phyloP scores from a whole-genome alignment of 176 grass and related monocot species.

The Hordeum vulgare region DNA sequence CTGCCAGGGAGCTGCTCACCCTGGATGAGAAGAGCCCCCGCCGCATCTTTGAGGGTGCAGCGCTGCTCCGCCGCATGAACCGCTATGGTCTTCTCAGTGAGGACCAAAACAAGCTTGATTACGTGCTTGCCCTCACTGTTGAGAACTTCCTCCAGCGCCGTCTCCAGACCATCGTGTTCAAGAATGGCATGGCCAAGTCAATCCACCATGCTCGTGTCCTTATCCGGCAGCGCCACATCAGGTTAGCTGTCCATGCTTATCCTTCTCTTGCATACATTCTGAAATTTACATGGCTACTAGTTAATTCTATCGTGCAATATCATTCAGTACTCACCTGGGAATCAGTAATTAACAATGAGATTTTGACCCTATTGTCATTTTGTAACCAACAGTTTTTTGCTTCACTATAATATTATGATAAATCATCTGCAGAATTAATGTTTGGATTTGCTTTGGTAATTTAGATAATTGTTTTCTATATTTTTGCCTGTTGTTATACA shows the following conservation, averaged over 20 bases:
- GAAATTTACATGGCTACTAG: not conserved
- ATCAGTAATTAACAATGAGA: not conserved
- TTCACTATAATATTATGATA: not conserved
- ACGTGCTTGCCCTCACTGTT: conserved; percentile 5
- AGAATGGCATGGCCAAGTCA: conserved; percentile 57
- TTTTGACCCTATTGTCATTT: not conserved
- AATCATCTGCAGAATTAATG: not conserved
- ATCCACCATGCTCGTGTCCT: conserved; percentile 61
- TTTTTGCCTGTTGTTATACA: not conserved
- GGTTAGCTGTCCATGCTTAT: not conserved
- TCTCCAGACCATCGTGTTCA: conserved; percentile 53
- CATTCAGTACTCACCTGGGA: not conserved
- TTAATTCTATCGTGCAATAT: not conserved
- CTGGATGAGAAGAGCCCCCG: conserved; percentile 6
- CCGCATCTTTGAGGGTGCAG: conserved; percentile 4
- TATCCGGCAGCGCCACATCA: conserved; percentile 37
- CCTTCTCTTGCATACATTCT: not conserved
- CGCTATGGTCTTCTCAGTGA: not conserved
- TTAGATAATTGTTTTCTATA: not conserved
- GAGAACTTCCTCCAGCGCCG: conserved; percentile 20
- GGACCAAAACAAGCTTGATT: conserved; percentile 9
- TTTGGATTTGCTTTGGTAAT: not conserved
- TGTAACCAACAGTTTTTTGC: not conserved
- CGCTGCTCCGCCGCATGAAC: conserved; percentile 5
- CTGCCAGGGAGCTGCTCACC: conserved; percentile 8